Evolutionary conservation across 495 filamentous ascomycete genomes (phyloP).

Genomic region (Penicillium psychrofluorescens): DNA sequence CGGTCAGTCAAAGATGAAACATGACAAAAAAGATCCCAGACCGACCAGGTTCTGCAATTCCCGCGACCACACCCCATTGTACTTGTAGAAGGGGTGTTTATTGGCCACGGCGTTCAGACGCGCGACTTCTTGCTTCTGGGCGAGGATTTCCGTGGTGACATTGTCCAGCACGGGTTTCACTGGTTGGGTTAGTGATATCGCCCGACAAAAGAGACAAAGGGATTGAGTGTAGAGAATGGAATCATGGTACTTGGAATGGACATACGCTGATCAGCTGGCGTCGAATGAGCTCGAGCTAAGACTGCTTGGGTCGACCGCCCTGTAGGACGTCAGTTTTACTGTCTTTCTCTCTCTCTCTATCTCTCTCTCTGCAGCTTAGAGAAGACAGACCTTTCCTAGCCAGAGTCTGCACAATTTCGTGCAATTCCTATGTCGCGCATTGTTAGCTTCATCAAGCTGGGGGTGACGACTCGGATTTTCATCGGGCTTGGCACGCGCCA

Average conservation of each 20-base stretch:
- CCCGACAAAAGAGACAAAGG: not conserved
- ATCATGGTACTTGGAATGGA: slow-evolving; percentile 1
- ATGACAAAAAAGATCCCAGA: not conserved
- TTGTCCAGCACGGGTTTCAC: slow-evolving; percentile 40
- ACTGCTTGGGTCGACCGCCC: slow-evolving; percentile 65
- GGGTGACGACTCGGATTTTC: slow-evolving; percentile 5
- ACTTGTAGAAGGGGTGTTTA: slow-evolving; percentile 90
- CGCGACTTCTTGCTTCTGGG: slow-evolving; percentile 36
- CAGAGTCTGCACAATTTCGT: slow-evolving; percentile 70
- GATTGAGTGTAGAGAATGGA: too few relatives aligned
- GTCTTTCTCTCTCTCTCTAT: too few relatives aligned
- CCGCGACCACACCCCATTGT: slow-evolving; percentile 78
- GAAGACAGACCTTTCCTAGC: slow-evolving; percentile 56
- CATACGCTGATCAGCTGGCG: slow-evolving; percentile 68
- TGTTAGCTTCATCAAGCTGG: slow-evolving; percentile 6
- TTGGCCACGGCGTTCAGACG: slow-evolving; percentile 64
- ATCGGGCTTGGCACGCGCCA: slow-evolving; percentile 18
- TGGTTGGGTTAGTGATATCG: slow-evolving; percentile 1
- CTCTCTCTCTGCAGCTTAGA: not conserved
- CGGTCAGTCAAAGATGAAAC: not conserved
- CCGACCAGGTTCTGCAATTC: slow-evolving; percentile 74
- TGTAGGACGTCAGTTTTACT: slow-evolving; percentile 7
- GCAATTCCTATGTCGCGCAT: slow-evolving; percentile 50
- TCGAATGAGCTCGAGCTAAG: slow-evolving; percentile 85
- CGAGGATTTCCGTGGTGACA: slow-evolving; percentile 31